A percentile compares a stretch with the other conserved stretches of the same genome.
These are phyloP conservation scores for Penicillium vulpinum DNA, from an alignment of 2,329 filamentous ascomycete genomes.

Conservation along the genomic window DNA sequence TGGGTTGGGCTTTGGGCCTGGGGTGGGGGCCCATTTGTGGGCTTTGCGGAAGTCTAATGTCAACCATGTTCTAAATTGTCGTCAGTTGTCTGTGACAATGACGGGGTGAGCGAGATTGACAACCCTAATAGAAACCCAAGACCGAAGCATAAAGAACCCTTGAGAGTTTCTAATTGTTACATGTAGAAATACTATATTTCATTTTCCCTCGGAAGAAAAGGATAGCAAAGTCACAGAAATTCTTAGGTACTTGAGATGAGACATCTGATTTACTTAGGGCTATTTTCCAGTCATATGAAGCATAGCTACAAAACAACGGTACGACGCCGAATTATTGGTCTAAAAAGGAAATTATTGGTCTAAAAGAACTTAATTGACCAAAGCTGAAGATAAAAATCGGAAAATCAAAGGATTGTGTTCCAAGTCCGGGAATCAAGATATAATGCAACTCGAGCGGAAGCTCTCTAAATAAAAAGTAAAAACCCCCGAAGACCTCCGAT, in stretches of 20 bases:
- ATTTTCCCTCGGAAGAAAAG: neutral
- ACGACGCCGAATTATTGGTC: no score
- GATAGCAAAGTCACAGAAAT: neutral
- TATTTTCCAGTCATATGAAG: neutral
- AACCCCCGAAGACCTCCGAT: neutral
- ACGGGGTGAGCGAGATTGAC: neutral
- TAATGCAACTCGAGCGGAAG: constrained; percentile 4
- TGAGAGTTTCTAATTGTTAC: neutral
- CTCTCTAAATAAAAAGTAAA: neutral
- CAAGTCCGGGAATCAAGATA: neutral
- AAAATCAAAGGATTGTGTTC: neutral
- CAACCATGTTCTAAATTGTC: neutral
- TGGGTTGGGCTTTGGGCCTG: no score
- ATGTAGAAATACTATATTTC: neutral
- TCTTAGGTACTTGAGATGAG: neutral
- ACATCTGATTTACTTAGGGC: neutral
- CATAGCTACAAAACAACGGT: neutral
- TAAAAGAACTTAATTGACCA: neutral
- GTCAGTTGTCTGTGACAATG: neutral
- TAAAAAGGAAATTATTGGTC: neutral
- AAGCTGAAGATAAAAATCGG: neutral
- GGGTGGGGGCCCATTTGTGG: no score
- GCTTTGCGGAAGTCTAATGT: no score
- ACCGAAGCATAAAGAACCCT: neutral
- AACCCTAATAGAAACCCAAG: neutral